phyloP scores from a whole-genome alignment of 768 basidiomycete genomes.

The Xerocomellus amylosporus region DNA sequence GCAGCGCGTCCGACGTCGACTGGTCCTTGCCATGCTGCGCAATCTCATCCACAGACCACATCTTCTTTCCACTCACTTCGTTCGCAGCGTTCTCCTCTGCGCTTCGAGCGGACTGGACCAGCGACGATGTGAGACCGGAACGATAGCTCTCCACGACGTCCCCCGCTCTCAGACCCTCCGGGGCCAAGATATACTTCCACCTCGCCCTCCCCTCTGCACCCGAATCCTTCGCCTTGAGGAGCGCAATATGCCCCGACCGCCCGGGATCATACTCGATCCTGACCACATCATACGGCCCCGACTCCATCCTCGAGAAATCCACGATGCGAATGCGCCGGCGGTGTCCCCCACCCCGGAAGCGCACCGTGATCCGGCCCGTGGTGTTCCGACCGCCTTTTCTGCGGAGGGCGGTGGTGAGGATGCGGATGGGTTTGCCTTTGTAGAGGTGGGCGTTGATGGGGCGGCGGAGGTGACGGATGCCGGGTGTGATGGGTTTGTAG shows the following conservation, averaged over 20 bases:
- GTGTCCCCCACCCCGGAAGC: slow-evolving; percentile 91
- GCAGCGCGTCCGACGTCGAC: slow-evolving; percentile 59
- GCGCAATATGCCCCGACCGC: slow-evolving; percentile 90
- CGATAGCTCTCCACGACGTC: slow-evolving; percentile 86
- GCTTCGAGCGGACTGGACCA: slow-evolving; percentile 45
- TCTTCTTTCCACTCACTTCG: slow-evolving; percentile 6
- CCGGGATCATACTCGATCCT: slow-evolving; percentile 97
- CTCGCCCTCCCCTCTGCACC: slow-evolving; percentile 49
- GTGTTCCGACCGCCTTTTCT: slow-evolving; percentile 85
- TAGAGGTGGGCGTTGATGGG: slow-evolving; percentile 81
- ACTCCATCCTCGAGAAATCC: slow-evolving; percentile 78
- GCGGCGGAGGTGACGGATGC: slow-evolving; percentile 82
- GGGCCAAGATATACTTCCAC: slow-evolving; percentile 92
- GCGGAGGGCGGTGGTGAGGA: slow-evolving; percentile 77
- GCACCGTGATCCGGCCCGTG: slow-evolving; percentile 81
- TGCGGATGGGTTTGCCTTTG: slow-evolving; percentile 78
- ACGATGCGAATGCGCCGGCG: slow-evolving; percentile 78
- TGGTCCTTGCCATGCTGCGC: slow-evolving; percentile 24
- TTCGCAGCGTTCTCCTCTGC: slow-evolving; percentile 9
- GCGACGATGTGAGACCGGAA: slow-evolving; percentile 72
- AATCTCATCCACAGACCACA: slow-evolving; percentile 19
- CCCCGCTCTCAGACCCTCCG: slow-evolving; percentile 85
- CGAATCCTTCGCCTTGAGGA: slow-evolving; percentile 64
- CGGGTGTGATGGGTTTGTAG: slow-evolving; percentile 85
- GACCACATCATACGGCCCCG: slow-evolving; percentile 84